These are phyloP conservation scores for Geranium incanum DNA, from an alignment of 441 rosid species.

Conservation along the genomic window DNA sequence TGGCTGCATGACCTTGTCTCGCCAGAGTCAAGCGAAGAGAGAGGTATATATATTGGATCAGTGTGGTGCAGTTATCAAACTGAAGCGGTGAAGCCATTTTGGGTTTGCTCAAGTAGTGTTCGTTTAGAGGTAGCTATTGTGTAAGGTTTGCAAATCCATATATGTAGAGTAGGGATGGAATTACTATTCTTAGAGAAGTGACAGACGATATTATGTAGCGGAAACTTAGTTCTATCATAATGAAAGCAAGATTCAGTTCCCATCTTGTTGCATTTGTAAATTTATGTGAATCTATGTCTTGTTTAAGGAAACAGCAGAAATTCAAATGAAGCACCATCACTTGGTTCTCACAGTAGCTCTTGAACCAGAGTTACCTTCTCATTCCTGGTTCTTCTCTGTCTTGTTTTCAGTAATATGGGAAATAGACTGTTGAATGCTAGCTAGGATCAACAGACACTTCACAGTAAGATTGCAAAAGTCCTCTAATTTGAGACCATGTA, in stretches of 20 bases:
- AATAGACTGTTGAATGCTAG: no score
- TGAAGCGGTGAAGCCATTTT: not conserved
- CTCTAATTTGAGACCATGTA: no score
- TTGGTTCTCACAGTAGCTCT: not conserved
- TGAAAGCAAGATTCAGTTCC: not conserved
- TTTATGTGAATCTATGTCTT: no score
- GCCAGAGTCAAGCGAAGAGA: constrained; percentile 3
- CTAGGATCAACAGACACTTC: no score
- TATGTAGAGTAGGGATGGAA: not conserved
- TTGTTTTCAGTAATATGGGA: no score
- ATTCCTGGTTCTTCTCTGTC: not conserved
- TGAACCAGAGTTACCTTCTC: not conserved
- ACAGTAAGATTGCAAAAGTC: no score
- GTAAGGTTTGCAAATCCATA: constrained; percentile 3
- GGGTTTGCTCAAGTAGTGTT: not conserved
- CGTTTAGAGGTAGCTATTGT: not conserved
- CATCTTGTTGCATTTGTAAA: no score
- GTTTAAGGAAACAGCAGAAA: no score
- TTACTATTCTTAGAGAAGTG: not conserved
- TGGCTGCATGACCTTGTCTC: constrained; percentile 19
- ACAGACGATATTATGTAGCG: not conserved
- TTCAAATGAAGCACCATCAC: no score
- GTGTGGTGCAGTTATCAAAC: not conserved
- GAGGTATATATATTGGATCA: not conserved
- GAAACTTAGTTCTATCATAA: no score